Evolutionary conservation across 805 yeast species (phyloP).

Genomic region (Kodamaea lidongshanica): DNA sequence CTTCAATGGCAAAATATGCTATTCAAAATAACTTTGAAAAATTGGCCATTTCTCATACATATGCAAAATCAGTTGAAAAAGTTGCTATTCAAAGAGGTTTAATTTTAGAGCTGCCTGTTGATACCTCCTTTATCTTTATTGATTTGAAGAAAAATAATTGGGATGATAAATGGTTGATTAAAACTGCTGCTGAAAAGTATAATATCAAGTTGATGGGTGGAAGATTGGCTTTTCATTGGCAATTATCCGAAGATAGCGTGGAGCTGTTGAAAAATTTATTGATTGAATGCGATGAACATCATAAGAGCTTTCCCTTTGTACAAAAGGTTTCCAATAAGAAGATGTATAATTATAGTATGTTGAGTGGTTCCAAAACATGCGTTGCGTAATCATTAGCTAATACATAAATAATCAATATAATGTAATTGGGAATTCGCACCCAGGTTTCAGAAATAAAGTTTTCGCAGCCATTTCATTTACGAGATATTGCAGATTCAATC

Average conservation of each 20-base stretch:
- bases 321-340: constrained; percentile 7
- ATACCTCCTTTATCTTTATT: constrained; percentile 78
- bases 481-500: too few relatives aligned
- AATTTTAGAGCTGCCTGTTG: constrained; percentile 63
- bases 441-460: too few relatives aligned
- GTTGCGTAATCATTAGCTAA: not conserved
- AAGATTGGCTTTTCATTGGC: constrained; percentile 74
- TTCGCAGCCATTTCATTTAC: too few relatives aligned
- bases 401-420: too few relatives aligned
- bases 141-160: constrained; percentile 51
- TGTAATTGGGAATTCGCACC: too few relatives aligned
- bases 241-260: constrained; percentile 26
- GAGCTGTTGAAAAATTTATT: constrained; percentile 44
- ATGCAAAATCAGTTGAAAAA: constrained; percentile 47
- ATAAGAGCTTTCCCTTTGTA: constrained; percentile 8
- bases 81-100: constrained; percentile 51
- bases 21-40: constrained; percentile 66
- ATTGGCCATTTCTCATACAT: constrained; percentile 44
- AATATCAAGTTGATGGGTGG: constrained; percentile 63
- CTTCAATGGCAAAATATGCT: constrained; percentile 76
- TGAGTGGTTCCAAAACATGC: not conserved
- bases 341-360: constrained; percentile 12
- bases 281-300: constrained; percentile 38
- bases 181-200: constrained; percentile 47
- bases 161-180: constrained; percentile 49